phyloP scores from a whole-genome alignment of 2,329 filamentous ascomycete species.

The Monilinia fructicola region DNA sequence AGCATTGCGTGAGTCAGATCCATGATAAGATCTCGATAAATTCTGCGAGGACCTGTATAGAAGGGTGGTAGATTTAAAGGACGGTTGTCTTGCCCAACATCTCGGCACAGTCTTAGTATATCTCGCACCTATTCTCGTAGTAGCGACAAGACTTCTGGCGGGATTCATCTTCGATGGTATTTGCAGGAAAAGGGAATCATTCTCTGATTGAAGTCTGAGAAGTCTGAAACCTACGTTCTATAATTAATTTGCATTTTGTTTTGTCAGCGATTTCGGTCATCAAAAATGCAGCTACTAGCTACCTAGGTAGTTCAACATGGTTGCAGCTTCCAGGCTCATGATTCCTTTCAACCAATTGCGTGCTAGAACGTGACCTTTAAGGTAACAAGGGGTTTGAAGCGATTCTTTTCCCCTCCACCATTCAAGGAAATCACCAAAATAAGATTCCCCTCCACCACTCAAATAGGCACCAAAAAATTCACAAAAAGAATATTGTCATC shows the following conservation, averaged over 20 bases:
- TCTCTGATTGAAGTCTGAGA: not conserved
- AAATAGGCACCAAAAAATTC: too few species aligned
- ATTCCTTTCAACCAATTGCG: conserved; percentile 26
- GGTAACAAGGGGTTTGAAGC: not conserved
- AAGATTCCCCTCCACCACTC: too few species aligned
- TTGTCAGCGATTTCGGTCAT: conserved; percentile 26
- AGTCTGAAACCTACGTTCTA: conserved; percentile 2
- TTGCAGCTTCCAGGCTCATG: not conserved
- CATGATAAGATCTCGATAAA: conserved; percentile 32
- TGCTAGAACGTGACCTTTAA: conserved; percentile 26
- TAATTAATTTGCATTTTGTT: conserved; percentile 14
- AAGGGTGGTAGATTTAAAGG: conserved; percentile 21
- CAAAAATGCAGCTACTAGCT: not conserved
- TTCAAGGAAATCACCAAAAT: too few species aligned
- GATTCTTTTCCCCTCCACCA: too few species aligned
- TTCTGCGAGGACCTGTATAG: conserved; percentile 19
- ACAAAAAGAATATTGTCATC: too few species aligned
- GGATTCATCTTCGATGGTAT: conserved; percentile 32
- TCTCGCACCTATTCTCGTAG: conserved; percentile 30
- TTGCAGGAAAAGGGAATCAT: not conserved
- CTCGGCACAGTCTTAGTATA: conserved; percentile 23
- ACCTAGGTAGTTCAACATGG: not conserved
- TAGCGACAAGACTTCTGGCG: conserved; percentile 30
- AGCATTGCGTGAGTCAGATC: conserved; percentile 28
- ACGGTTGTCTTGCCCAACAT: conserved; percentile 30